Evolutionary conservation across 345 rosid genomes (phyloP).

Genomic region (Boechera divaricarpa): DNA sequence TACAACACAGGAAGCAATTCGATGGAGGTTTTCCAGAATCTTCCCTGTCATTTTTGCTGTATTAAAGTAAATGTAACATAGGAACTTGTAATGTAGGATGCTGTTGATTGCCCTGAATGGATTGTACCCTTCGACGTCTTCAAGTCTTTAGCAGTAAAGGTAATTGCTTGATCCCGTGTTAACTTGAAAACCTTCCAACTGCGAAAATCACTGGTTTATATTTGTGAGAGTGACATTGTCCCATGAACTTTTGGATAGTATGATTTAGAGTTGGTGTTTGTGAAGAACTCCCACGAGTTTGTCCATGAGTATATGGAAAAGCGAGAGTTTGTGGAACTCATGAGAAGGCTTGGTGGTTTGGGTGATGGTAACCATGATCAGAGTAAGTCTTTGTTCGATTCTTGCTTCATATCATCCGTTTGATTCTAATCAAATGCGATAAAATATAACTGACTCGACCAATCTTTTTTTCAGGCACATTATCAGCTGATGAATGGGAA

Average conservation of each 20-base stretch:
- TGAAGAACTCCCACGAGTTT: constrained; percentile 93
- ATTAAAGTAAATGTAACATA: neutral
- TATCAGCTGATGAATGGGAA: constrained; percentile 97
- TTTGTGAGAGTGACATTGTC: constrained; percentile 18
- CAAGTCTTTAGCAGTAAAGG: constrained; percentile 91
- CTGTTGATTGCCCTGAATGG: constrained; percentile 99
- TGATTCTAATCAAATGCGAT: neutral
- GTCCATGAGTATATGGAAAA: constrained; percentile 82
- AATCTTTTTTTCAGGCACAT: constrained; percentile 58
- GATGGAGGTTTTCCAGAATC: neutral
- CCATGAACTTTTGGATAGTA: constrained; percentile 58
- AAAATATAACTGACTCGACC: neutral
- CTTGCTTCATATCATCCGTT: constrained; percentile 4
- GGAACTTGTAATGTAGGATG: constrained; percentile 66
- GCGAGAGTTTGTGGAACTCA: constrained; percentile 76
- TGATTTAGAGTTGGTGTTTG: constrained; percentile 84
- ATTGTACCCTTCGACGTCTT: constrained; percentile 91
- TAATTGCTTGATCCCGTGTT: constrained; percentile 25
- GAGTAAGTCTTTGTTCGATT: constrained; percentile 53
- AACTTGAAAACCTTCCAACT: neutral
- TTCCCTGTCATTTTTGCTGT: neutral
- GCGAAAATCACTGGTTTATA: neutral
- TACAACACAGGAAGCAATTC: neutral
- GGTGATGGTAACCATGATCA: constrained; percentile 94
- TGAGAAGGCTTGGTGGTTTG: constrained; percentile 93